A percentile compares a stretch with the other conserved stretches of the same genome.
These are phyloP conservation scores for Iodosphaeria phyllophila DNA, from an alignment of 2,329 filamentous ascomycete species.

Conservation along the genomic window DNA sequence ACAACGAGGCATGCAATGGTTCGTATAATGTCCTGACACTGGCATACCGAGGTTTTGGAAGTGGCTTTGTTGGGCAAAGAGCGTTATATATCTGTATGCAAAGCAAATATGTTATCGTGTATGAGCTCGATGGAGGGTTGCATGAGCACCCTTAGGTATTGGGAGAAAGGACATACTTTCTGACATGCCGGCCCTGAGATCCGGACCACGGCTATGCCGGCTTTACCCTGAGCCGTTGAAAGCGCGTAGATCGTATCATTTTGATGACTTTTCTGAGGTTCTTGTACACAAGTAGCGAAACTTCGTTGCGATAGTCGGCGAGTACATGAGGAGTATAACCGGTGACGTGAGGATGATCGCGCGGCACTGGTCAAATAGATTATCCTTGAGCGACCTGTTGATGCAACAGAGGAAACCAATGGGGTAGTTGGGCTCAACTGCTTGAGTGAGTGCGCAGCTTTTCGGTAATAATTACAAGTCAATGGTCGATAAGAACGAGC, in stretches of 20 bases:
- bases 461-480: too few relatives aligned
- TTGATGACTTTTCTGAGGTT: too few relatives aligned
- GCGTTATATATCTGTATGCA: slow-evolving; percentile 25
- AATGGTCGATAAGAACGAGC: too few relatives aligned
- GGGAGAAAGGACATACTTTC: slow-evolving; percentile 5
- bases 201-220: slow-evolving; percentile 79
- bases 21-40: slow-evolving; percentile 57
- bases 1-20: slow-evolving; percentile 36
- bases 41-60: slow-evolving; percentile 37
- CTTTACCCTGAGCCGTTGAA: slow-evolving; percentile 68
- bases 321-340: too few relatives aligned
- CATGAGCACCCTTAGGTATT: slow-evolving; percentile 4
- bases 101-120: neutral
- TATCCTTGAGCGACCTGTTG: too few relatives aligned
- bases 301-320: too few relatives aligned
- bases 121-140: neutral
- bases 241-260: slow-evolving; percentile 75
- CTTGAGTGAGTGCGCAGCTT: too few relatives aligned
- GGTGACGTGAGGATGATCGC: too few relatives aligned
- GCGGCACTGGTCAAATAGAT: too few relatives aligned
- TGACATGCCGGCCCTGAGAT: slow-evolving; percentile 65
- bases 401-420: too few relatives aligned
- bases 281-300: too few relatives aligned
- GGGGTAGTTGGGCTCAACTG: too few relatives aligned
- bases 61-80: slow-evolving; percentile 27